Percentiles rank a stretch among this genome's conserved stretches.
phyloP scores from a whole-genome alignment of 78 protist genomes.

The Dictyostelium intermedium region DNA sequence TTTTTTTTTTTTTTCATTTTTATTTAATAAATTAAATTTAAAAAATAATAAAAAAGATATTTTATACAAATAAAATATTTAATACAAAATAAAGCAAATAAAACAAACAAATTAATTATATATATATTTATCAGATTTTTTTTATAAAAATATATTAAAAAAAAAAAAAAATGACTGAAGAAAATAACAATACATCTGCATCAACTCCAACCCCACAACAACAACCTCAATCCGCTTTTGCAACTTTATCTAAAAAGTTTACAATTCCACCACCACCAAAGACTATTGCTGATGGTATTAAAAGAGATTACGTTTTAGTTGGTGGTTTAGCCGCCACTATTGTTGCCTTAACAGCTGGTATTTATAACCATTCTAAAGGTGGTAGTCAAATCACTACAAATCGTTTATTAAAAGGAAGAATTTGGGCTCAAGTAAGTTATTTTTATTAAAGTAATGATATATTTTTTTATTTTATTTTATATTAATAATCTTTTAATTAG shows the following conservation, averaged over 20 bases:
- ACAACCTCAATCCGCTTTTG: not conserved
- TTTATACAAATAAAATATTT: not conserved
- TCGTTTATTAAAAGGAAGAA: constrained; percentile 47
- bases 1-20: not conserved
- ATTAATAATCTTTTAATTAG: not conserved
- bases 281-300: constrained; percentile 35
- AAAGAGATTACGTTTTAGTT: constrained; percentile 57
- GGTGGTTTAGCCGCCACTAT: constrained; percentile 34
- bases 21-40: too few relatives aligned
- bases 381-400: constrained; percentile 26
- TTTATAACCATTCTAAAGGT: constrained; percentile 49
- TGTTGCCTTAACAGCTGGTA: constrained; percentile 33
- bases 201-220: not conserved
- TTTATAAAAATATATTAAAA: not conserved
- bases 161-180: not conserved
- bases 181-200: not conserved
- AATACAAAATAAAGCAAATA: not conserved
- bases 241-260: constrained; percentile 33
- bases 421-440: constrained; percentile 56
- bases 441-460: not conserved
- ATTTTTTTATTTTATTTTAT: not conserved
- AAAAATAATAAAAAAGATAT: not conserved
- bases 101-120: not conserved
- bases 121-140: not conserved
- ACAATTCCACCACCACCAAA: constrained; percentile 77